Percentiles rank a stretch among this genome's conserved stretches.
Evolutionary conservation across 306 rosid species (phyloP).

Genomic region (Casuarina equisetifolia): DNA sequence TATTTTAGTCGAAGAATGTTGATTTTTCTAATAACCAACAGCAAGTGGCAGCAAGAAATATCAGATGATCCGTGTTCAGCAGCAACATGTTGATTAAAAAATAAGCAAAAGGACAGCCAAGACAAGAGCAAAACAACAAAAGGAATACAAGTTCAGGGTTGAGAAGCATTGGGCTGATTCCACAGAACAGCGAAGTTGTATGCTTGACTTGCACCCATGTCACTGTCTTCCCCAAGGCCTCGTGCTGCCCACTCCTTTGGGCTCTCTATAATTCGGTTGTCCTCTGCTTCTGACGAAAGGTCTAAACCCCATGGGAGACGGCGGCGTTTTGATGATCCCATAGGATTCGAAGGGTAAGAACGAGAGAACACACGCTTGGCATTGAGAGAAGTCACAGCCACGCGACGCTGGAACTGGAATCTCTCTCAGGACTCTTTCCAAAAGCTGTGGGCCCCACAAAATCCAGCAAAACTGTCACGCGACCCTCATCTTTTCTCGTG

Average conservation of each 20-base stretch:
- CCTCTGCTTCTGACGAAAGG: not conserved
- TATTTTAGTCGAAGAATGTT: not conserved
- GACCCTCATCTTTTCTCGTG: slow-evolving; percentile 24
- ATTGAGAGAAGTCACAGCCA: slow-evolving; percentile 14
- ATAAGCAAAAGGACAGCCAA: not conserved
- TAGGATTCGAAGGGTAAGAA: slow-evolving; percentile 12
- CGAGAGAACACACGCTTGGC: not conserved
- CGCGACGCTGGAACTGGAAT: not conserved
- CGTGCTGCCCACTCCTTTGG: slow-evolving; percentile 25
- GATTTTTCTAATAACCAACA: not conserved
- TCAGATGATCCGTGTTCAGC: not conserved
- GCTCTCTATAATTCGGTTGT: no score
- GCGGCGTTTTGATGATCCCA: not conserved
- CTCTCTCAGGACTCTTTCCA: not conserved
- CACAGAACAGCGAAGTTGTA: not conserved
- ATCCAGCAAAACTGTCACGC: slow-evolving; percentile 30
- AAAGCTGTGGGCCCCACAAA: slow-evolving; percentile 23
- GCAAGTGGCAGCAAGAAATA: not conserved
- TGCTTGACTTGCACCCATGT: slow-evolving; percentile 1
- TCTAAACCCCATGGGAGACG: not conserved
- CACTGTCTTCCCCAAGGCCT: slow-evolving; percentile 34
- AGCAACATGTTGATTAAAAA: not conserved
- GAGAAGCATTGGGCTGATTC: not conserved
- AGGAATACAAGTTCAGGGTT: not conserved
- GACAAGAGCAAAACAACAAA: not conserved